Conservation (phyloP, 2,329 filamentous ascomycete species). For the Xylariaceae sp. region DNA sequence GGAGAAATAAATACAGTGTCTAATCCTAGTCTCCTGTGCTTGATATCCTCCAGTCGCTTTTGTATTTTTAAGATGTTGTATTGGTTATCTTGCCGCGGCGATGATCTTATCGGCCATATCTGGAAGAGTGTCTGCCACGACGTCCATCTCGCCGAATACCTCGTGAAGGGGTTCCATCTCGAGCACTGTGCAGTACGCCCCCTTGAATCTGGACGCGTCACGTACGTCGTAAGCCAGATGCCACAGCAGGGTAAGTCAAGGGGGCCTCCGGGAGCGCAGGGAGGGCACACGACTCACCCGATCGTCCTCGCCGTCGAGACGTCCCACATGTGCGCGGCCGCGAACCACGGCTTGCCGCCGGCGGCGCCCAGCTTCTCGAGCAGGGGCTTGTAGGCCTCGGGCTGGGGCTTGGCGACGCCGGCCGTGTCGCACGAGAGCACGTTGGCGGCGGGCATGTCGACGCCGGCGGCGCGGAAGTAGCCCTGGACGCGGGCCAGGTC, state of each 20-base stretch:
- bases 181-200: slow-evolving; percentile 45
- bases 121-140: slow-evolving; percentile 36
- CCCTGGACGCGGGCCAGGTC: slow-evolving; percentile 41
- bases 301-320: slow-evolving; percentile 41
- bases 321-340: slow-evolving; percentile 54
- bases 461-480: slow-evolving; percentile 41
- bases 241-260: no score
- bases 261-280: background rate
- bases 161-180: slow-evolving; percentile 43
- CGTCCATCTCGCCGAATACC: slow-evolving; percentile 45
- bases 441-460: slow-evolving; percentile 43
- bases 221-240: background rate
- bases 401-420: slow-evolving; percentile 42
- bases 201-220: slow-evolving; percentile 31
- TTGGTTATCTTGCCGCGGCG: background rate
- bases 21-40: no score
- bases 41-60: no score
- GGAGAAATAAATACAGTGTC: no score
- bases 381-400: slow-evolving; percentile 35
- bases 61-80: no score
- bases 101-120: slow-evolving; percentile 39
- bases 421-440: slow-evolving; percentile 40
- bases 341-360: slow-evolving; percentile 42
- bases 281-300: slow-evolving; percentile 23
- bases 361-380: slow-evolving; percentile 33